These are phyloP conservation scores for Calonectria honghensis DNA, from an alignment of 2,329 filamentous ascomycete genomes.

Conservation along the genomic window DNA sequence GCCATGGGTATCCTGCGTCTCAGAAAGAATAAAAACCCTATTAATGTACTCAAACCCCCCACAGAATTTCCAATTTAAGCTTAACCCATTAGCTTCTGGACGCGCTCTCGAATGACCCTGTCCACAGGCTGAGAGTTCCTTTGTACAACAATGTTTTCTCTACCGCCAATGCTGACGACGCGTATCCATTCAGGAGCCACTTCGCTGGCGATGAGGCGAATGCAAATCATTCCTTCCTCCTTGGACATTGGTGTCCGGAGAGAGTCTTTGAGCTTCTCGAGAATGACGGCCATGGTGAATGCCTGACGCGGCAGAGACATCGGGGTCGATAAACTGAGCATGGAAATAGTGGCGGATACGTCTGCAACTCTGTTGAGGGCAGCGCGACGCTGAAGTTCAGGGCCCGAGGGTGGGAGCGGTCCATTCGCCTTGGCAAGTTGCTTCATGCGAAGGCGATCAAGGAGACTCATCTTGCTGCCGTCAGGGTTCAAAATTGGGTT, in stretches of 20 bases:
- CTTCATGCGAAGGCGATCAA: constrained; percentile 86
- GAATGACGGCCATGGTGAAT: constrained; percentile 78
- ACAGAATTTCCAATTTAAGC: not conserved
- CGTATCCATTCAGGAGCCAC: constrained; percentile 75
- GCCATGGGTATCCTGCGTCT: constrained; percentile 44
- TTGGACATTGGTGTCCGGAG: constrained; percentile 72
- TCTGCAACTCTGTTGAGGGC: constrained; percentile 82
- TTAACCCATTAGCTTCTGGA: constrained; percentile 59
- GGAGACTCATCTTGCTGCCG: constrained; percentile 77
- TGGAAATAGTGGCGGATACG: constrained; percentile 79
- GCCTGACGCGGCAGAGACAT: constrained; percentile 73
- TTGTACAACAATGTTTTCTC: constrained; percentile 76
- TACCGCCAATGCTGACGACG: constrained; percentile 70
- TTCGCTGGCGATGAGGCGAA: constrained; percentile 72
- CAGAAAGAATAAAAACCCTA: not conserved
- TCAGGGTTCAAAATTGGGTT: constrained; percentile 63
- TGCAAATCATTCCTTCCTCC: constrained; percentile 71
- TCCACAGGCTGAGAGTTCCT: constrained; percentile 64
- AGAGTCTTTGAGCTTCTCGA: constrained; percentile 81
- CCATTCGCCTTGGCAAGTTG: constrained; percentile 75
- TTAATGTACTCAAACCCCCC: constrained; percentile 19
- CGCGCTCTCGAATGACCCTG: constrained; percentile 61
- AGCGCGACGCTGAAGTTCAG: constrained; percentile 76
- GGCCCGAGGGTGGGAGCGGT: constrained; percentile 72
- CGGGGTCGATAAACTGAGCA: constrained; percentile 75